phyloP scores from a whole-genome alignment of 192 early-diverging fungal genomes.

The Lobulomyces angularis region DNA sequence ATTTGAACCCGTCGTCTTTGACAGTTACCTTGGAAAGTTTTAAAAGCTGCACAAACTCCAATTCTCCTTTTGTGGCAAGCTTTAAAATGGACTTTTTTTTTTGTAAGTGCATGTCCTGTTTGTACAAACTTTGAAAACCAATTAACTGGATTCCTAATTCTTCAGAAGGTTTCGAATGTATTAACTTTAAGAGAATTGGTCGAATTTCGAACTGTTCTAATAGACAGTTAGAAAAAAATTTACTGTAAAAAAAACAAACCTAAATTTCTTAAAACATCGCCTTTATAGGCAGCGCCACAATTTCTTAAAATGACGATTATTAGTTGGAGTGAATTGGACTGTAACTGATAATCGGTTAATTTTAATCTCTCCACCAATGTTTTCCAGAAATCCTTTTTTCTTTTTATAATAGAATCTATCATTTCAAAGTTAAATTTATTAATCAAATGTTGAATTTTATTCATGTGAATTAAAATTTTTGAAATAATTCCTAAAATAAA shows the following conservation, averaged over 20 bases:
- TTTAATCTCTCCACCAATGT: conserved; percentile 47
- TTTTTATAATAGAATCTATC: no score
- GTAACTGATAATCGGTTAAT: conserved; percentile 46
- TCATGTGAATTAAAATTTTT: no score
- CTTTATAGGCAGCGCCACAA: no score
- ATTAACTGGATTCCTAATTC: conserved; percentile 47
- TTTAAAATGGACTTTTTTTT: conserved; percentile 33
- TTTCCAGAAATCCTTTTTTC: conserved; percentile 15
- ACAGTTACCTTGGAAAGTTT: conserved; percentile 24
- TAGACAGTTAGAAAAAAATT: conserved; percentile 20
- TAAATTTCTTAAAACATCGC: no score
- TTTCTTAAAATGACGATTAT: conserved; percentile 52
- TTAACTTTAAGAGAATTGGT: conserved; percentile 31
- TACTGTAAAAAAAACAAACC: no score
- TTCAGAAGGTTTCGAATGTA: conserved; percentile 34
- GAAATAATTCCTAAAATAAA: no score
- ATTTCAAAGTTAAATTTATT: no score
- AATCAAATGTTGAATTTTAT: no score
- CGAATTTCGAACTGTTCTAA: conserved; percentile 38
- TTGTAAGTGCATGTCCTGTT: conserved; percentile 38
- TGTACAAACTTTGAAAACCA: conserved; percentile 52
- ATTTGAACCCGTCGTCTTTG: conserved; percentile 29
- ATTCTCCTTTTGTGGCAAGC: conserved; percentile 35
- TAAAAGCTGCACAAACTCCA: conserved; percentile 43
- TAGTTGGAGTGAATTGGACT: conserved; percentile 48